Evolutionary conservation across 2,329 filamentous ascomycete species (phyloP).

Genomic region (Aspergillus alliaceus): DNA sequence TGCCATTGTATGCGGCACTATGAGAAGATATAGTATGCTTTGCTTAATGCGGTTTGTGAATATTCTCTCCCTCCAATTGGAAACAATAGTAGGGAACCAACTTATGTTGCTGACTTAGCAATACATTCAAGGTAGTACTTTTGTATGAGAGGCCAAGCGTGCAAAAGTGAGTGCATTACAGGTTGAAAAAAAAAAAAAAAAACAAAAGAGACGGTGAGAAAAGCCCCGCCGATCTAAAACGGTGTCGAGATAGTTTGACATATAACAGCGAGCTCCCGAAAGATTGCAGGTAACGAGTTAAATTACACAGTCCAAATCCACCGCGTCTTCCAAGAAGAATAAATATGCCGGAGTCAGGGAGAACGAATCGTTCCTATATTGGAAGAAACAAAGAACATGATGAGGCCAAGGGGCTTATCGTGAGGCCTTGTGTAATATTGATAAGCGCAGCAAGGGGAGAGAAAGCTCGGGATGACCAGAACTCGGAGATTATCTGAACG

Average conservation of each 20-base stretch:
- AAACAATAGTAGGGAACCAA: no score
- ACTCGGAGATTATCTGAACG: neutral
- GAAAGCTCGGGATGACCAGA: neutral
- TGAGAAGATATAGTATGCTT: neutral
- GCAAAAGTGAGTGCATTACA: neutral
- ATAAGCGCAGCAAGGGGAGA: constrained; percentile 4
- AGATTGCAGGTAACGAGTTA: neutral
- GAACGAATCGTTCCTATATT: neutral
- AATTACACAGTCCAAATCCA: neutral
- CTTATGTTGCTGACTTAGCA: no score
- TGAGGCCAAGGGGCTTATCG: constrained; percentile 4
- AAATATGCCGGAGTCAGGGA: neutral
- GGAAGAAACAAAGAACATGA: neutral
- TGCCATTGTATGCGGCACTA: constrained; percentile 28
- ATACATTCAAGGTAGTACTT: no score
- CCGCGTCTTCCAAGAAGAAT: neutral
- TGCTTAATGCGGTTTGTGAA: no score
- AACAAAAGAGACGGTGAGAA: constrained; percentile 13
- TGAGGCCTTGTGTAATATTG: neutral
- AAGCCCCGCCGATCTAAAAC: constrained; percentile 3
- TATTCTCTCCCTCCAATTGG: no score
- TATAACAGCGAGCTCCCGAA: neutral
- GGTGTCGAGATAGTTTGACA: neutral
- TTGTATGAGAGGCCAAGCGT: no score
- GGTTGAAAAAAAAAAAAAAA: neutral